phyloP scores from a whole-genome alignment of 2,329 filamentous ascomycete species.

The Colletotrichum cordylinicola region DNA sequence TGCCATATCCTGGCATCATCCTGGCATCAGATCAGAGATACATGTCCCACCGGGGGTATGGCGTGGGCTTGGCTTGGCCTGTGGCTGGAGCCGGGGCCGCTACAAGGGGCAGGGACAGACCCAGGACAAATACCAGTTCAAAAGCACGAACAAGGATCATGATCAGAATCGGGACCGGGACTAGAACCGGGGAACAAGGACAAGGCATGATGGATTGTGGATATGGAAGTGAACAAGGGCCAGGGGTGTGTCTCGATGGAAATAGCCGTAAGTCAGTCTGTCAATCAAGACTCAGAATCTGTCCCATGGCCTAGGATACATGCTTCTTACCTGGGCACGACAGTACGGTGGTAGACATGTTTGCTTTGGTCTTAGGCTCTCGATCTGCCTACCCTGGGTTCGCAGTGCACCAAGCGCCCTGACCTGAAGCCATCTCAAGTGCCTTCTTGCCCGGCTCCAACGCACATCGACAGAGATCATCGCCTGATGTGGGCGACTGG shows the following conservation, averaged over 20 bases:
- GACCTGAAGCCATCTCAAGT: background rate
- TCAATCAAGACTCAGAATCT: background rate
- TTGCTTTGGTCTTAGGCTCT: background rate
- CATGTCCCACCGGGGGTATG: constrained; percentile 4
- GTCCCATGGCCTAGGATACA: background rate
- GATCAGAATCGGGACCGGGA: background rate
- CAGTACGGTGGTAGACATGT: background rate
- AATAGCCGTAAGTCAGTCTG: constrained; percentile 1
- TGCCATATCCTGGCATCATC: constrained; percentile 17
- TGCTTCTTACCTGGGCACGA: background rate
- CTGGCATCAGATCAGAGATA: constrained; percentile 22
- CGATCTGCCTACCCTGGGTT: background rate
- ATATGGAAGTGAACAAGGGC: background rate
- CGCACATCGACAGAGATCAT: background rate
- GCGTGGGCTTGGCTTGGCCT: constrained; percentile 17
- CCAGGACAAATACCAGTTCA: background rate
- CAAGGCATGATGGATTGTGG: background rate
- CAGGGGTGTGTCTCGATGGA: constrained; percentile 3
- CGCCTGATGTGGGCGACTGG: background rate
- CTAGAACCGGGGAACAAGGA: background rate
- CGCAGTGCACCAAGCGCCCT: background rate
- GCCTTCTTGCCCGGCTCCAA: background rate
- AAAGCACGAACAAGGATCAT: background rate
- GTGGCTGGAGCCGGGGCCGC: constrained; percentile 10
- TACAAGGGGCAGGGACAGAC: constrained; percentile 1